These are phyloP conservation scores for Starmerella sp. DNA, from an alignment of 805 yeast genomes.

Conservation along the genomic window DNA sequence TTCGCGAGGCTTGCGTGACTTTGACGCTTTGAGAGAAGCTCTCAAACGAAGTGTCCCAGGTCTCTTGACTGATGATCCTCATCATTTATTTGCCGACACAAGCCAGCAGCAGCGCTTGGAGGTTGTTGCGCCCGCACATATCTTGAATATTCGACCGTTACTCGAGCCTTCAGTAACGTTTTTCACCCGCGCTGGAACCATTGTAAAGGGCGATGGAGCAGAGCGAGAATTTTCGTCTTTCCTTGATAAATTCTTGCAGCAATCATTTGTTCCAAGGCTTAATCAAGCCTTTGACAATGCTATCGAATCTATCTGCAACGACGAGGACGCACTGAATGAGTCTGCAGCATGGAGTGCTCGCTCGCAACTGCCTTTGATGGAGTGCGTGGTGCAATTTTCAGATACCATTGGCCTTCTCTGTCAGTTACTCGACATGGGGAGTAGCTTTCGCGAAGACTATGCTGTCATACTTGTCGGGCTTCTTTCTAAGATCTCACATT, in stretches of 20 bases:
- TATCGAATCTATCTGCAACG: slow-evolving; percentile 39
- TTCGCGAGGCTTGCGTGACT: slow-evolving; percentile 23
- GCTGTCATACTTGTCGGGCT: slow-evolving; percentile 30
- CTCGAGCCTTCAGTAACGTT: slow-evolving; percentile 63
- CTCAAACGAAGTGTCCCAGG: slow-evolving; percentile 66
- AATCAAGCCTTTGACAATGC: slow-evolving; percentile 43
- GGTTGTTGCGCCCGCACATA: slow-evolving; percentile 37
- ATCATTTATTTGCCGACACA: slow-evolving; percentile 19
- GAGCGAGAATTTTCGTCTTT: slow-evolving; percentile 26
- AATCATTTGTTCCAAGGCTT: slow-evolving; percentile 52
- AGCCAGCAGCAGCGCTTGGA: slow-evolving; percentile 18
- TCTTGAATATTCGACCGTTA: slow-evolving; percentile 70
- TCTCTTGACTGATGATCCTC: slow-evolving; percentile 36
- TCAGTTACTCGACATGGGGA: slow-evolving; percentile 47
- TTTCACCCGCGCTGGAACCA: slow-evolving; percentile 44
- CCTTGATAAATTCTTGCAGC: slow-evolving; percentile 53
- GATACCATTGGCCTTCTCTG: slow-evolving; percentile 40
- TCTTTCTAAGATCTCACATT: slow-evolving; percentile 18
- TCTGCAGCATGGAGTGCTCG: slow-evolving; percentile 25
- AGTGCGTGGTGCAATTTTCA: slow-evolving; percentile 39
- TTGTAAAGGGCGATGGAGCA: slow-evolving; percentile 32
- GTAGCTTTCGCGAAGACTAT: slow-evolving; percentile 47
- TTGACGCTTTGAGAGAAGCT: slow-evolving; percentile 34
- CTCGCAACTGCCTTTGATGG: slow-evolving; percentile 29
- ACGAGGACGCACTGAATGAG: slow-evolving; percentile 32